Evolutionary conservation across 768 basidiomycete species (phyloP).

Genomic region (Pleurotus tuber-regium): DNA sequence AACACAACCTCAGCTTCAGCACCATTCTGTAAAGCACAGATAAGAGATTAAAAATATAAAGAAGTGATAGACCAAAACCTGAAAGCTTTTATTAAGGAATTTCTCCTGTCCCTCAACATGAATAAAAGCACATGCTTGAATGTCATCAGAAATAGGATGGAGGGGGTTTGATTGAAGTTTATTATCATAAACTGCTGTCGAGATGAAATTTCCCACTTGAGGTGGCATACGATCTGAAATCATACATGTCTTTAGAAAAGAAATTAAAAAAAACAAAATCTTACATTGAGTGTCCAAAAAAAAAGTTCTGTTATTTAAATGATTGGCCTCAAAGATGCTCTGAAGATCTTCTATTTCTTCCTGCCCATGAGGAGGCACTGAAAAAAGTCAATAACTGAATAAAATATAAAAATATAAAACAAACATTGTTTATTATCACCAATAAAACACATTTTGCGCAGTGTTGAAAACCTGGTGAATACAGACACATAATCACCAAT

Average conservation of each 20-base stretch:
- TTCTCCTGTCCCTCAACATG: slow-evolving; percentile 45
- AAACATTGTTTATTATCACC: slow-evolving; percentile 67
- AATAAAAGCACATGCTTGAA: slow-evolving; percentile 62
- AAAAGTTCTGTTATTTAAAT: slow-evolving; percentile 45
- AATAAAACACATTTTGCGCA: slow-evolving; percentile 60
- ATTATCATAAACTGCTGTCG: slow-evolving; percentile 58
- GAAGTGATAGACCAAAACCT: slow-evolving; percentile 21
- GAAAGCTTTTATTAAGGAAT: slow-evolving; percentile 13
- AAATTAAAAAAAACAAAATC: slow-evolving; percentile 20
- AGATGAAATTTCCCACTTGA: slow-evolving; percentile 74
- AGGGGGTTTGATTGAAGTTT: slow-evolving; percentile 51
- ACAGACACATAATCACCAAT: slow-evolving; percentile 46
- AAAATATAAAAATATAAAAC: slow-evolving; percentile 18
- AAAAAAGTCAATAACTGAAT: slow-evolving; percentile 15
- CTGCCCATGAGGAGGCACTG: slow-evolving; percentile 81
- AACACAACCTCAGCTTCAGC: slow-evolving; percentile 56
- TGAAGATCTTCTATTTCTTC: slow-evolving; percentile 62
- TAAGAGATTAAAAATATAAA: slow-evolving; percentile 18
- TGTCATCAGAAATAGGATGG: slow-evolving; percentile 46
- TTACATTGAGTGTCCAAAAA: slow-evolving; percentile 78
- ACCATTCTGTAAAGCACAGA: slow-evolving; percentile 45
- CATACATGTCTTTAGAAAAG: slow-evolving; percentile 10
- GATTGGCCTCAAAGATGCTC: slow-evolving; percentile 76
- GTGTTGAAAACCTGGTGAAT: slow-evolving; percentile 33
- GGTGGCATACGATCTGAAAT: slow-evolving; percentile 78